These are phyloP conservation scores for Fusarium paranaense DNA, from an alignment of 2,329 filamentous ascomycete genomes.

Conservation along the genomic window DNA sequence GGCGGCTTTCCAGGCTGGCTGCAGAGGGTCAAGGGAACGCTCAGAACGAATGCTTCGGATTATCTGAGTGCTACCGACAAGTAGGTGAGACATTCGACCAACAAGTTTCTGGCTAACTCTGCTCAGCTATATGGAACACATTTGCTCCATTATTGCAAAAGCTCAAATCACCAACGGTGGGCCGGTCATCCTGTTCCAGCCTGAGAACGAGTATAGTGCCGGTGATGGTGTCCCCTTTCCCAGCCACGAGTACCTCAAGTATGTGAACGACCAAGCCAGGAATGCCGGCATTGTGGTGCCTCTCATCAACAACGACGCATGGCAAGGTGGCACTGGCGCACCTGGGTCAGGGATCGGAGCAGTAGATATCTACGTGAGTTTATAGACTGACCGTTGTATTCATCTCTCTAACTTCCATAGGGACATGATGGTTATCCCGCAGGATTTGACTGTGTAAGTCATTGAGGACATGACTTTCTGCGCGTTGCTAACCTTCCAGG, in stretches of 20 bases:
- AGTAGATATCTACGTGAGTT: constrained; percentile 67
- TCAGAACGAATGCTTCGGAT: constrained; percentile 71
- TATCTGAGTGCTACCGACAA: constrained; percentile 76
- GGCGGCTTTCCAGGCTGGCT: constrained; percentile 88
- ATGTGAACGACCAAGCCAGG: constrained; percentile 75
- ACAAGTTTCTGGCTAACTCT: neutral
- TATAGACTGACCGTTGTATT: fast-evolving
- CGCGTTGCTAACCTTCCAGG: constrained; percentile 10
- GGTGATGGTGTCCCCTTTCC: constrained; percentile 67
- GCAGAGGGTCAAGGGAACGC: constrained; percentile 71
- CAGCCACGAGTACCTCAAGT: constrained; percentile 75
- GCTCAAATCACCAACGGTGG: constrained; percentile 87
- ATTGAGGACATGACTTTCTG: fast-evolving
- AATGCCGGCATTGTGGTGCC: constrained; percentile 79
- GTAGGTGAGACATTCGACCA: constrained; percentile 51
- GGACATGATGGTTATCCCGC: constrained; percentile 74
- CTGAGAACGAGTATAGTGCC: constrained; percentile 82
- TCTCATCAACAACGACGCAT: constrained; percentile 80
- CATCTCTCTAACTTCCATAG: neutral
- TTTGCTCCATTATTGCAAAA: constrained; percentile 75
- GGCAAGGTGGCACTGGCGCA: constrained; percentile 69
- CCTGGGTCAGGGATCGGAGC: constrained; percentile 69
- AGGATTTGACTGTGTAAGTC: constrained; percentile 64
- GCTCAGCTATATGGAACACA: constrained; percentile 61
- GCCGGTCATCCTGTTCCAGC: constrained; percentile 81